Evolutionary conservation across 73 alveolate species (phyloP), one percentile per base, ranked within the genome.

Genomic region (Tetrahymena malaccensis): DNA sequence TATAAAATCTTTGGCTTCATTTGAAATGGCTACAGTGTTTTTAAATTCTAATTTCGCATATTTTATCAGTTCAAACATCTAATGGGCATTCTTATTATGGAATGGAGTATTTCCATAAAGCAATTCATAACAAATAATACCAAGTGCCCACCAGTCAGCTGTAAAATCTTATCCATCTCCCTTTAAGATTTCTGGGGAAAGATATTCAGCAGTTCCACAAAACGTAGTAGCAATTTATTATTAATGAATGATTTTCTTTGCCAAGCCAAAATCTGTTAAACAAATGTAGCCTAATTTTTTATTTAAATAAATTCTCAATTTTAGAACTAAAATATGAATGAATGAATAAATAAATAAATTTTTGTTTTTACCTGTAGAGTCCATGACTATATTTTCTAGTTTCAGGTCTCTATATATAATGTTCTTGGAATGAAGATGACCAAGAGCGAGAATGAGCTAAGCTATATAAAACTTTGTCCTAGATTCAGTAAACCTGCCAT

Each of bases 131-230:
- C 96, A 70, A 34, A 99, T 85, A 50, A 99, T 98, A 25, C 99
- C 99, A 21, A 98, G 96, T 27, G 98, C 96, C 99, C 99, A 99
- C 99, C 99, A 99, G 95, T 99, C 99, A 3, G 98, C 99, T 43
- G 98, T 98, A 56, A 97, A 98, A 94, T 97, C 97, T 97, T 99
- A 98, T 16, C 99, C 99, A 57, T 96, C 96, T 44, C 98, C 98
- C 35, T 95, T 96, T 70, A 99, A 96, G 93, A 98, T 98, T 96
- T 99, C 99, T 34, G 99, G 99, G 11, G 99, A 99, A 55, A 99
- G 94, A 96, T 99, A 99, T 94, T 99, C 99, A 35, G 99, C 99
- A 25, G 99, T 98, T 34, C 99, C 99, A 93, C 99, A 97, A 96
- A 99, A 98, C 35, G 99, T 97, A 85, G 96, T 96, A 35, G 99